Percentiles rank a stretch among this genome's conserved stretches.
Evolutionary conservation across 768 basidiomycete genomes (phyloP).

Genomic region (Nidularia pulvinata): DNA sequence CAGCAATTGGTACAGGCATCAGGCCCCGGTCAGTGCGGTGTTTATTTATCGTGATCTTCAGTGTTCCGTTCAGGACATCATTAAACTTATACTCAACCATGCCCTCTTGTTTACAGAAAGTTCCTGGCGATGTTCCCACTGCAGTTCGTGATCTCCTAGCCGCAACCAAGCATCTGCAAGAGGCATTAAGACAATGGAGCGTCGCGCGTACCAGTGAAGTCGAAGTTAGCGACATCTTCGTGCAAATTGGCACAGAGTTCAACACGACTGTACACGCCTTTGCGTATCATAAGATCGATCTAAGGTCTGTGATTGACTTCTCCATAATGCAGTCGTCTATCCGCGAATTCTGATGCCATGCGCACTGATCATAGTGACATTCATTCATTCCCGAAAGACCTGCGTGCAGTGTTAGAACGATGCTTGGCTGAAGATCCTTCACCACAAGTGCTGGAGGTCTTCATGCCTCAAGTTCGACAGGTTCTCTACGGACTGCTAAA

Average conservation of each 20-base stretch:
- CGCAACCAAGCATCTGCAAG: conserved; percentile 83
- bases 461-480: conserved; percentile 78
- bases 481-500: conserved; percentile 84
- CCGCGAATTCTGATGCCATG: not conserved
- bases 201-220: conserved; percentile 52
- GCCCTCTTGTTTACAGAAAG: conserved; percentile 17
- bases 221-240: conserved; percentile 89
- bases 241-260: conserved; percentile 88
- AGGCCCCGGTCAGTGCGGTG: not conserved
- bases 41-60: not conserved
- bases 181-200: conserved; percentile 72
- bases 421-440: conserved; percentile 79
- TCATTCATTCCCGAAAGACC: conserved; percentile 56
- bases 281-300: conserved; percentile 66
- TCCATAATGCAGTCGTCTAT: not conserved
- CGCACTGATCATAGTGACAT: conserved; percentile 49
- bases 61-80: not conserved
- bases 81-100: conserved; percentile 2
- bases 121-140: conserved; percentile 48
- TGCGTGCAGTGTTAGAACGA: conserved; percentile 64
- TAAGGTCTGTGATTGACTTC: conserved; percentile 53
- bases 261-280: conserved; percentile 81
- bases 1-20: not conserved
- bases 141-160: conserved; percentile 71
- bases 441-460: conserved; percentile 67